phyloP scores from a whole-genome alignment of 176 grass and related monocot species.

The Carex littledalei region DNA sequence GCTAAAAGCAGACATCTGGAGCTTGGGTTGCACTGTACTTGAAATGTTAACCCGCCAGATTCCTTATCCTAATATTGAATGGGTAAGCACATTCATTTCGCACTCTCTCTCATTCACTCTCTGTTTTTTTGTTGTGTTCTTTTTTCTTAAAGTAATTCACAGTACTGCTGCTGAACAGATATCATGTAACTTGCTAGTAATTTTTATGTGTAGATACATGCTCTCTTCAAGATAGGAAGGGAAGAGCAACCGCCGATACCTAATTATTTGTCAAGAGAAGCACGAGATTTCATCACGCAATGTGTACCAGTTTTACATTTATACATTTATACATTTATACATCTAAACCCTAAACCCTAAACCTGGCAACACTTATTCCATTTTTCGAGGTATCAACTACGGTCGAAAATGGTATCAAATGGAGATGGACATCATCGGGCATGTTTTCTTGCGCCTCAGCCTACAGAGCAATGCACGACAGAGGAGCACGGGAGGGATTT shows the following conservation, averaged over 20 bases:
- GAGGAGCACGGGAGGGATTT: too few species aligned
- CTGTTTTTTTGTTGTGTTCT: not conserved
- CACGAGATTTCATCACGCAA: slow-evolving; percentile 63
- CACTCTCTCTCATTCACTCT: not conserved
- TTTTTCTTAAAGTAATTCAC: not conserved
- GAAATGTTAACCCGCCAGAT: slow-evolving; percentile 81
- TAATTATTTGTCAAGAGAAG: slow-evolving; percentile 50
- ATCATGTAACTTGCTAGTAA: not conserved
- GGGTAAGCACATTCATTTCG: slow-evolving; percentile 31
- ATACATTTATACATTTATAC: too few species aligned
- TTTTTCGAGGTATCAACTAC: too few species aligned
- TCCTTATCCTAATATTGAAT: slow-evolving; percentile 70
- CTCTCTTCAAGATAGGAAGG: slow-evolving; percentile 78
- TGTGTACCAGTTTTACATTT: too few species aligned
- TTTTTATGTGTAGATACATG: slow-evolving; percentile 43
- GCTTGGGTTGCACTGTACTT: slow-evolving; percentile 81
- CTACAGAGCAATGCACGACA: too few species aligned
- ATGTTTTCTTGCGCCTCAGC: too few species aligned
- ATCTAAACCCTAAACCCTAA: too few species aligned
- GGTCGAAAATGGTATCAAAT: too few species aligned
- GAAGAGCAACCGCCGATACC: slow-evolving; percentile 78
- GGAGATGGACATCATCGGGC: too few species aligned
- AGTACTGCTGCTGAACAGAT: not conserved
- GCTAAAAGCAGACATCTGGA: slow-evolving; percentile 75
- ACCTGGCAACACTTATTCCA: too few species aligned